Conservation (phyloP, 140 eudicot genomes). For the Cichorium intybus region DNA sequence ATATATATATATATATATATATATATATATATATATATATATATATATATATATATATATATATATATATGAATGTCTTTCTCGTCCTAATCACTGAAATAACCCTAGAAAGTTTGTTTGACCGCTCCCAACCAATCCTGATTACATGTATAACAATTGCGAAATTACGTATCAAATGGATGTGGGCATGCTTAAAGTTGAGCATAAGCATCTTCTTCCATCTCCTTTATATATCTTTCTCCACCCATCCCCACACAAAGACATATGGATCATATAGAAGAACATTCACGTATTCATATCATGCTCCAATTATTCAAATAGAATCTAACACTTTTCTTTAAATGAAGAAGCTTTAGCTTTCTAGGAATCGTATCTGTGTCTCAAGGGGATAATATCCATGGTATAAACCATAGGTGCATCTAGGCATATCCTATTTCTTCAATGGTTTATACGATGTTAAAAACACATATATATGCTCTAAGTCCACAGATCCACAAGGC, state of each 20-base stretch:
- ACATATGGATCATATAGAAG: background rate
- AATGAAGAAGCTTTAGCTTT: constrained; percentile 23
- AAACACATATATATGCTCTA: constrained; percentile 24
- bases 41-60: too few relatives aligned
- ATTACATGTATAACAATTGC: too few relatives aligned
- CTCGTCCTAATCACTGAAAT: background rate
- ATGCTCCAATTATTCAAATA: constrained; percentile 5
- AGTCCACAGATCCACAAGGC: background rate
- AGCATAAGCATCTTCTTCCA: constrained; percentile 14
- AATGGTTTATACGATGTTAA: constrained; percentile 29
- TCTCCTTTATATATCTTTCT: constrained; percentile 8
- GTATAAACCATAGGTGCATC: constrained; percentile 31
- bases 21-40: too few relatives aligned
- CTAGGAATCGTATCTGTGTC: constrained; percentile 22
- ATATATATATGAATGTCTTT: too few relatives aligned
- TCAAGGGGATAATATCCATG: constrained; percentile 27
- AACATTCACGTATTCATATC: constrained; percentile 20
- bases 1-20: too few relatives aligned
- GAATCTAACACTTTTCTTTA: constrained; percentile 25
- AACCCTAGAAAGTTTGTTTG: too few relatives aligned
- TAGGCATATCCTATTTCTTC: constrained; percentile 35
- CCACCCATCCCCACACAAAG: constrained; percentile 17
- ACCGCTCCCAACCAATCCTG: too few relatives aligned
- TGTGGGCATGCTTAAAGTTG: too few relatives aligned
- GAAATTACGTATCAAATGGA: too few relatives aligned